These are phyloP conservation scores for Tricladium varicosporioides DNA, from an alignment of 2,329 filamentous ascomycete genomes.

Conservation along the genomic window DNA sequence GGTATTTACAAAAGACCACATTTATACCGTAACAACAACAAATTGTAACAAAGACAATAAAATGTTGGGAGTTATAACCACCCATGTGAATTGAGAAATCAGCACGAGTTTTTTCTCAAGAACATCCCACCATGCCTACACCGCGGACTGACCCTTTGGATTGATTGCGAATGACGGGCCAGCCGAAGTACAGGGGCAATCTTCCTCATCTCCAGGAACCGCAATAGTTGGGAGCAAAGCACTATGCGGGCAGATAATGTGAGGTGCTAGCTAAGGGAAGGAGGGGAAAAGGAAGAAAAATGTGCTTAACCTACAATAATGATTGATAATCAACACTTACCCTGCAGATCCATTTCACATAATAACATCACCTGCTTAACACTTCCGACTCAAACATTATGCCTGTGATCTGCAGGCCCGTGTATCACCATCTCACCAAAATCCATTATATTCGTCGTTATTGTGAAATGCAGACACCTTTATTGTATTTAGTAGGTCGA, in stretches of 20 bases:
- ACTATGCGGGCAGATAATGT: constrained; percentile 60
- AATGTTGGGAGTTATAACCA: constrained; percentile 39
- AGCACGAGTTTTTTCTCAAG: constrained; percentile 50
- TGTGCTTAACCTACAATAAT: no score
- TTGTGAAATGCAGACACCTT: constrained; percentile 26
- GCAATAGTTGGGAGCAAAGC: constrained; percentile 47
- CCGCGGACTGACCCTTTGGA: constrained; percentile 47
- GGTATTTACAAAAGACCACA: no score
- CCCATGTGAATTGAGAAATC: constrained; percentile 35
- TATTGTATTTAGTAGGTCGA: constrained; percentile 29
- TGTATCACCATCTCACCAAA: background rate
- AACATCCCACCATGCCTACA: constrained; percentile 55
- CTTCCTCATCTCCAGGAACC: constrained; percentile 61
- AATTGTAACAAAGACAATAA: constrained; percentile 14
- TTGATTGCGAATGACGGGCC: constrained; percentile 52
- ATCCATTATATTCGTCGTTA: background rate
- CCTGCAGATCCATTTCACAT: no score
- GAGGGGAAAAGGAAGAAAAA: no score
- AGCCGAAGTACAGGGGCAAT: constrained; percentile 54
- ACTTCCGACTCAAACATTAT: no score
- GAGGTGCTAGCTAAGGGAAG: constrained; percentile 45
- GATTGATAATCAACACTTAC: no score
- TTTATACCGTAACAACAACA: background rate
- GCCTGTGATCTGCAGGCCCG: no score
- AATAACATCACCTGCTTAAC: no score